Evolutionary conservation across 1,284 basidiomycete genomes (phyloP).

Genomic region (Cryptococcus maquisensis): DNA sequence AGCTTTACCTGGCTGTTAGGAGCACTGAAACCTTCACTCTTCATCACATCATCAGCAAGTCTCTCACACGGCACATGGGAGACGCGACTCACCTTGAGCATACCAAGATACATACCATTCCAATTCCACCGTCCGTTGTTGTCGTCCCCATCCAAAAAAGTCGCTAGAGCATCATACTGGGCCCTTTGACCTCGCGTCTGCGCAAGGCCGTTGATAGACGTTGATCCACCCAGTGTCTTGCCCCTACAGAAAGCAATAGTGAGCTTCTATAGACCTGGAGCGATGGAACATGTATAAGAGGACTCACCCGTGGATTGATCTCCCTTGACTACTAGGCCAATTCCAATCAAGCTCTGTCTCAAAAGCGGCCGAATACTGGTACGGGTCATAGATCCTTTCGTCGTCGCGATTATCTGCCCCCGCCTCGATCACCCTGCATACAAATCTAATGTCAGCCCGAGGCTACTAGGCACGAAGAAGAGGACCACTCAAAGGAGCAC

Average conservation of each 20-base stretch:
- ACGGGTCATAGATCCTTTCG: conserved; percentile 14
- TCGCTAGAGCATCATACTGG: conserved; percentile 59
- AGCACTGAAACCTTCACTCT: conserved; percentile 56
- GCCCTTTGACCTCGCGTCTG: conserved; percentile 58
- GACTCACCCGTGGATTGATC: conserved; percentile 13
- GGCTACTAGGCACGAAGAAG: not conserved
- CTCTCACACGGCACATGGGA: not conserved
- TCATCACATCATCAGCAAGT: conserved; percentile 1
- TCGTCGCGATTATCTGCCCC: conserved; percentile 22
- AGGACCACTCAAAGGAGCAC: not conserved
- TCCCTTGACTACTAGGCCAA: conserved; percentile 16
- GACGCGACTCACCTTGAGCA: conserved; percentile 52
- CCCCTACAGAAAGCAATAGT: conserved; percentile 5
- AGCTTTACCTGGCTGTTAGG: conserved; percentile 50
- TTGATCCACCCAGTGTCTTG: conserved; percentile 40
- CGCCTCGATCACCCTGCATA: conserved; percentile 27
- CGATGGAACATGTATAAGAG: too few relatives aligned
- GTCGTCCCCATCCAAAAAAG: conserved; percentile 46
- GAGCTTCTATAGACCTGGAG: too few relatives aligned
- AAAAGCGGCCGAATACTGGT: conserved; percentile 18
- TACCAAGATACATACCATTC: conserved; percentile 54
- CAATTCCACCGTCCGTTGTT: conserved; percentile 57
- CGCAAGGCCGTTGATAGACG: conserved; percentile 47
- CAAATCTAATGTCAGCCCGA: not conserved
- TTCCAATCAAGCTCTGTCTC: conserved; percentile 19